A percentile compares a stretch with the other conserved stretches of the same genome.
These are phyloP conservation scores for Fusarium virguliforme DNA, from an alignment of 2,329 filamentous ascomycete species.

Conservation along the genomic window DNA sequence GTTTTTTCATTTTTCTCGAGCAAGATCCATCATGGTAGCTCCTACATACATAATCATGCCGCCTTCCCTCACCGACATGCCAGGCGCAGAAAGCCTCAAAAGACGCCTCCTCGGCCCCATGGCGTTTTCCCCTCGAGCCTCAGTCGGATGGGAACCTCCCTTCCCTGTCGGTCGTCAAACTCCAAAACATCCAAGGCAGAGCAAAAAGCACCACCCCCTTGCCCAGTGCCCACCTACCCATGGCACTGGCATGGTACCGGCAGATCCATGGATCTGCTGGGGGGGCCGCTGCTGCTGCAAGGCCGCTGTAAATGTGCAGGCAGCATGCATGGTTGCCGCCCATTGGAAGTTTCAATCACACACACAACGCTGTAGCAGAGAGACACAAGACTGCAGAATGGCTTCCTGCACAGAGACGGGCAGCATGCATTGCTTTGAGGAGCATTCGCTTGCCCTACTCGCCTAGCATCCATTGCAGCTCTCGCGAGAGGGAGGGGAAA, in stretches of 20 bases:
- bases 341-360: slow-evolving; percentile 1
- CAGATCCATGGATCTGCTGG: slow-evolving; percentile 22
- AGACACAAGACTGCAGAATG: slow-evolving; percentile 10
- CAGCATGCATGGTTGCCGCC: not conserved
- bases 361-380: slow-evolving; percentile 7
- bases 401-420: slow-evolving; percentile 12
- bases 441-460: slow-evolving; percentile 24
- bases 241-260: slow-evolving; percentile 9
- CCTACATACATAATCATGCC: too few relatives aligned
- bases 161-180: slow-evolving; percentile 20
- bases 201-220: slow-evolving; percentile 25
- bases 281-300: not conserved
- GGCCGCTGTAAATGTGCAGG: slow-evolving; percentile 7
- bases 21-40: too few relatives aligned
- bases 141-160: slow-evolving; percentile 31
- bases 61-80: slow-evolving; percentile 36
- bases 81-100: not conserved
- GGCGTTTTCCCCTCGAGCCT: slow-evolving; percentile 27
- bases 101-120: not conserved
- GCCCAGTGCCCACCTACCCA: slow-evolving; percentile 2
- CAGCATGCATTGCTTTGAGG: slow-evolving; percentile 15
- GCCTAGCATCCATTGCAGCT: slow-evolving; percentile 1
- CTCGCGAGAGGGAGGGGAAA: slow-evolving; percentile 7
- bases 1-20: not conserved
- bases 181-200: slow-evolving; percentile 42